These are phyloP conservation scores for Phanerochaete sordida DNA, from an alignment of 768 basidiomycete genomes.

Conservation along the genomic window DNA sequence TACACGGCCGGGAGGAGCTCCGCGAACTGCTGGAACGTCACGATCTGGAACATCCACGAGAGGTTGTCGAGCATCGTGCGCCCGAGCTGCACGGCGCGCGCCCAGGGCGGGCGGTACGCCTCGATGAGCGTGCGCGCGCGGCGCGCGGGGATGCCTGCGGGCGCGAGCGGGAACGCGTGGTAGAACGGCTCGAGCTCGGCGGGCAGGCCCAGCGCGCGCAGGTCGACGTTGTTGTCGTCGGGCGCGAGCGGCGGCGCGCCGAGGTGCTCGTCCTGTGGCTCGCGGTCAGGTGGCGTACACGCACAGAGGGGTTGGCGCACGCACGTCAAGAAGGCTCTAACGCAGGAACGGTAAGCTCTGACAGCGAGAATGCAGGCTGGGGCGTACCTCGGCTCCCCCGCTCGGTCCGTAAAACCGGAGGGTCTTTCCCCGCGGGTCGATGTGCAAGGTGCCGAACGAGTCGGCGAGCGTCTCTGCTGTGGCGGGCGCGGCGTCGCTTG, in stretches of 20 bases:
- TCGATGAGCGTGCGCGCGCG: conserved; percentile 12
- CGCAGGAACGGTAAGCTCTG: not conserved
- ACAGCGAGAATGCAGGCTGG: not conserved
- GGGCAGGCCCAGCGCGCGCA: conserved; percentile 16
- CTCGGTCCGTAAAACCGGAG: conserved; percentile 44
- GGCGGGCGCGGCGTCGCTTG: not conserved
- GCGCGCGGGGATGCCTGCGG: conserved; percentile 13
- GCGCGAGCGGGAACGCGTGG: conserved; percentile 23
- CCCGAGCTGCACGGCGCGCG: conserved; percentile 51
- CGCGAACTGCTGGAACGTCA: conserved; percentile 59
- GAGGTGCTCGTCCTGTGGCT: not conserved
- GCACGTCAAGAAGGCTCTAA: conserved; percentile 15
- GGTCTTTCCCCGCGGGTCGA: conserved; percentile 30
- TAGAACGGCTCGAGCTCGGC: conserved; percentile 19
- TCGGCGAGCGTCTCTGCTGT: conserved; percentile 25
- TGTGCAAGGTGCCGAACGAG: conserved; percentile 40
- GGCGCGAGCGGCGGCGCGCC: not conserved
- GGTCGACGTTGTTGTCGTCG: conserved; percentile 7
- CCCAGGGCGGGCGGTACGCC: conserved; percentile 35
- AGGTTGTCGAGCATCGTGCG: conserved; percentile 61
- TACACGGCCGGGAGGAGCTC: conserved; percentile 59
- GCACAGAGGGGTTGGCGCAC: not conserved
- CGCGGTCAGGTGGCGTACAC: not conserved
- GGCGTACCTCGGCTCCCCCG: conserved; percentile 46
- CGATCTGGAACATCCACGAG: conserved; percentile 57